Conservation (phyloP, 257 asterid species). For the Linaria vulgaris region DNA sequence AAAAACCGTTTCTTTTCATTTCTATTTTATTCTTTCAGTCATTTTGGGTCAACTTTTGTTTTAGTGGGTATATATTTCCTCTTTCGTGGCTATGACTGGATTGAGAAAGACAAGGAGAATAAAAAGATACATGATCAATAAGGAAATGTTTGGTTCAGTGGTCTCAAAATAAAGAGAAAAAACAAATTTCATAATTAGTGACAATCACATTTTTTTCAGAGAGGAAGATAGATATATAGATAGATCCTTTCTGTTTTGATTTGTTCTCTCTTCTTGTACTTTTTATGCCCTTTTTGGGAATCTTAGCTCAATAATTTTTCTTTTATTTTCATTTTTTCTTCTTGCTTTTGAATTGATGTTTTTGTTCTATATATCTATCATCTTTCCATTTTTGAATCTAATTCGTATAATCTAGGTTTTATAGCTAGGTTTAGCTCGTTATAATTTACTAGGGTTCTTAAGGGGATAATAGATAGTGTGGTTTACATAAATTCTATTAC, state of each 20-base stretch:
- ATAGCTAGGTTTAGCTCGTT: constrained; percentile 10
- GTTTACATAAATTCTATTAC: constrained; percentile 16
- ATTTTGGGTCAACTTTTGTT: constrained; percentile 8
- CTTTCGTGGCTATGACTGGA: constrained; percentile 31
- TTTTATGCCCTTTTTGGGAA: background rate
- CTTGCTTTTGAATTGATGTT: background rate
- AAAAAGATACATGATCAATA: constrained; percentile 30
- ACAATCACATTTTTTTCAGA: constrained; percentile 21
- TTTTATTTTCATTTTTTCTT: background rate
- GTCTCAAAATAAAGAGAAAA: constrained; percentile 51
- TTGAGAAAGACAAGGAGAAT: constrained; percentile 28
- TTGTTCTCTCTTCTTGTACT: background rate
- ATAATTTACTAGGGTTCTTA: constrained; percentile 38
- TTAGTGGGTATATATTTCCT: constrained; percentile 27
- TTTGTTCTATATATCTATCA: background rate
- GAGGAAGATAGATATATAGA: background rate
- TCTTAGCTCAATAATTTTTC: background rate
- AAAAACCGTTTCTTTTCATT: background rate
- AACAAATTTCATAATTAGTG: too few species aligned
- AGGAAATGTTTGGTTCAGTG: constrained; percentile 45
- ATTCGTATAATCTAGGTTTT: constrained; percentile 14
- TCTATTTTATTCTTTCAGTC: background rate
- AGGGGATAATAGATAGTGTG: background rate
- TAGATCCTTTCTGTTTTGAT: constrained; percentile 30
- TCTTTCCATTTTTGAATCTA: constrained; percentile 25